Conservation (phyloP, 805 yeast species). For the Debaryomyces prosopidis region DNA sequence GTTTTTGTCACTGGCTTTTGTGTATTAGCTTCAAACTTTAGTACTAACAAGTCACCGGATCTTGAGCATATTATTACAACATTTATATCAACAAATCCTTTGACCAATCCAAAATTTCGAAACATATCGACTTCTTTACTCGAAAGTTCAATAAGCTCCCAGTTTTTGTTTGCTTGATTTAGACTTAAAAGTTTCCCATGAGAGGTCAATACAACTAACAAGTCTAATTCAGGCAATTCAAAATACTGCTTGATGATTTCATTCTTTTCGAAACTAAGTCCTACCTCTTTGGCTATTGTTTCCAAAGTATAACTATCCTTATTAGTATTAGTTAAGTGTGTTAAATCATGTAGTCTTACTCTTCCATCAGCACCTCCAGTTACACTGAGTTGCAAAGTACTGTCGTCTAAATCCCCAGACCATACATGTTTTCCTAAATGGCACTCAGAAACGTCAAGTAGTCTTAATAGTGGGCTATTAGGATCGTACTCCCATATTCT, state of each 20-base stretch:
- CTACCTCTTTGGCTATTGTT: constrained; percentile 30
- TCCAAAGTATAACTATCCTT: constrained; percentile 24
- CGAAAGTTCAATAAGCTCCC: constrained; percentile 19
- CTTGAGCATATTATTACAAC: constrained; percentile 24
- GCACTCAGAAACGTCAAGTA: constrained; percentile 52
- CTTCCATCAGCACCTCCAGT: constrained; percentile 97
- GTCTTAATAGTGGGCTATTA: constrained; percentile 31
- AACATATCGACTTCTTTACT: constrained; percentile 23
- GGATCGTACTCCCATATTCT: constrained; percentile 65
- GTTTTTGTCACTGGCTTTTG: constrained; percentile 20
- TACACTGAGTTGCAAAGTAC: constrained; percentile 49
- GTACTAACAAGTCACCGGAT: constrained; percentile 43
- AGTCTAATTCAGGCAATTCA: constrained; percentile 42
- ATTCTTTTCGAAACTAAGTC: constrained; percentile 31
- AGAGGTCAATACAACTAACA: constrained; percentile 57
- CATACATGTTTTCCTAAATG: constrained; percentile 88
- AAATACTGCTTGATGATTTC: constrained; percentile 66
- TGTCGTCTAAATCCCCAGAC: constrained; percentile 64
- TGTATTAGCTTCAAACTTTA: constrained; percentile 21
- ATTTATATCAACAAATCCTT: constrained; percentile 37
- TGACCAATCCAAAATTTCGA: constrained; percentile 42
- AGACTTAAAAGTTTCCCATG: constrained; percentile 50
- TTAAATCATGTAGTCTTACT: constrained; percentile 56
- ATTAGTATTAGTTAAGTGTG: constrained; percentile 22
- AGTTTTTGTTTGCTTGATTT: constrained; percentile 17